Base-by-base conservation (phyloP, 257 asterid species). In the Nemophila menziesii region DNA sequence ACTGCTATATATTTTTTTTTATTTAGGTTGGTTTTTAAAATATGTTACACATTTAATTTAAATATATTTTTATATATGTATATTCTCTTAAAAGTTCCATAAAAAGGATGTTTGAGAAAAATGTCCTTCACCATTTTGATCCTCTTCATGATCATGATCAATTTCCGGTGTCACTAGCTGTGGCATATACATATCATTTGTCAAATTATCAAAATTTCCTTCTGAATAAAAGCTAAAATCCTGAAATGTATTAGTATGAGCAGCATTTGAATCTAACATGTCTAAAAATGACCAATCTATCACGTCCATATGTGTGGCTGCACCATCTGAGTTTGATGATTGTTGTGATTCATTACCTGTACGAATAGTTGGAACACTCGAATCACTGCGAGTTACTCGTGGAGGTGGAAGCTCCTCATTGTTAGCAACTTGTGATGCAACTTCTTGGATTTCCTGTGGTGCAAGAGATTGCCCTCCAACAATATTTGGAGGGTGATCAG, bases 241-340 rank as follows among this genome's bases (percentile, higher is more conserved):
- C 3, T 46, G 46, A 38, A 55, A n/a, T 14, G 15, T 42, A 29
- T 29, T 2, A 13, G 16, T n/a, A 5, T 3, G 3, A 24, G 29
- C 5, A 14, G 1, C 6, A n/a, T 47, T 24, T 16, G 46, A 39
- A 1, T 64, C 76, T 48, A 62, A 39, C 60, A 26, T 39, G 41
- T 73, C 75, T 61, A 66, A 22, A 41, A 67, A 70, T 17, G 87
- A 73, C 77, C 82, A 73, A 18, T 73, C 78, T 7, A 67, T 61
- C 1, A 57, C 12, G 13, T 54, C 65, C 57, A 18, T 8, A 9
- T 21, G 43, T 16, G 46, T 12, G 1, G 20, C 58, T 4, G 39
- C 24, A 44, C 58, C 63, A 1, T 49, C 70, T 2, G 60, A 63
- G 4, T 18, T 20, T 5, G 69, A 56, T 0, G 48, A 10, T 9